These are phyloP conservation scores for Phaeomoniella chlamydospora DNA, from an alignment of 2,329 filamentous ascomycete genomes.

Conservation along the genomic window DNA sequence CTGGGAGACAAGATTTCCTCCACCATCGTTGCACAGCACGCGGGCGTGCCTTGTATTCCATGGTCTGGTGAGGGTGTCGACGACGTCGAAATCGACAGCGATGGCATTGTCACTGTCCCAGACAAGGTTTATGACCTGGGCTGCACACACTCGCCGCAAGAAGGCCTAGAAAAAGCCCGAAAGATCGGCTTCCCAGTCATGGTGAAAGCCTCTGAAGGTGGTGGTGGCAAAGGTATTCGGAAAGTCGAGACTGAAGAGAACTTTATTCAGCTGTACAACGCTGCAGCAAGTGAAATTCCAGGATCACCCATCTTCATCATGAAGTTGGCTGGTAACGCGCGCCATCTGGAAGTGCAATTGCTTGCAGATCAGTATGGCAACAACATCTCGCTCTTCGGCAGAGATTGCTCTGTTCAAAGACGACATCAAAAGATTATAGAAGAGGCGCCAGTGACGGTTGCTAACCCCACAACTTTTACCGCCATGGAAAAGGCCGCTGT, in stretches of 20 bases:
- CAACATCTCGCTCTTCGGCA: conserved; percentile 96
- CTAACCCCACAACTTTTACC: conserved; percentile 75
- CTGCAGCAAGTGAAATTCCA: conserved; percentile 91
- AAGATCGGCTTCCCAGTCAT: conserved; percentile 97
- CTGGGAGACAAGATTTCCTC: conserved; percentile 99
- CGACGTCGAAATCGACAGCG: conserved; percentile 59
- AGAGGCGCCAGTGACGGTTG: conserved; percentile 94
- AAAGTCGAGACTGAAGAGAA: conserved; percentile 77
- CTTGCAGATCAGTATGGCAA: conserved; percentile 98
- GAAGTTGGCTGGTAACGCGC: conserved; percentile 93
- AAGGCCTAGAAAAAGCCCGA: conserved; percentile 73
- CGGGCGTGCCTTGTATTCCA: conserved; percentile 91
- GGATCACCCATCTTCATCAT: conserved; percentile 99
- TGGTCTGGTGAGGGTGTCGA: conserved; percentile 94
- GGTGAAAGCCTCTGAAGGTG: conserved; percentile 99
- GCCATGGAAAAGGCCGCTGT: conserved; percentile 96
- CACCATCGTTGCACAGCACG: conserved; percentile 96
- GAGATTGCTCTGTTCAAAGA: conserved; percentile 97
- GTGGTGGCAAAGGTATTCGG: conserved; percentile 97
- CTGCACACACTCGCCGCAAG: conserved; percentile 77
- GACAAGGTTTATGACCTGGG: conserved; percentile 79
- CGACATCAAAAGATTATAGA: conserved; percentile 99
- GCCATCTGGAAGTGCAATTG: conserved; percentile 94
- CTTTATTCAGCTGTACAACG: conserved; percentile 81
- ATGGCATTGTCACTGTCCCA: conserved; percentile 83